Evolutionary conservation across 768 basidiomycete genomes (phyloP).

Genomic region (Phlebiopsis flavidoalba): DNA sequence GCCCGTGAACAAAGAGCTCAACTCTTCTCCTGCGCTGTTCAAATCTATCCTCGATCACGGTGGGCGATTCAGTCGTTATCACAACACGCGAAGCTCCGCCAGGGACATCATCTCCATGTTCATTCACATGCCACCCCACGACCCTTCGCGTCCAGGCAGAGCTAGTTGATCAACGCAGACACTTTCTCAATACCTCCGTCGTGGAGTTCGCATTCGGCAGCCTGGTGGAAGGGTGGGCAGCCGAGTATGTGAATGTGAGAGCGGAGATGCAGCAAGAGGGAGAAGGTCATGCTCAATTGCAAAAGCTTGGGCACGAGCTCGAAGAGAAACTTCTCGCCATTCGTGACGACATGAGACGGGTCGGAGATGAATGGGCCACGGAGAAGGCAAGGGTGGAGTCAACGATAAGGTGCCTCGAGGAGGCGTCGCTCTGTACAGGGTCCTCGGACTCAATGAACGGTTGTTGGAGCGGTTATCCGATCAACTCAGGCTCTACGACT

Average conservation of each 20-base stretch:
- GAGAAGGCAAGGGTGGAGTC: not conserved
- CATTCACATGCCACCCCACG: slow-evolving; percentile 32
- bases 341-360: not conserved
- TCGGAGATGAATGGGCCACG: not conserved
- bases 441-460: too few relatives aligned
- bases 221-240: not conserved
- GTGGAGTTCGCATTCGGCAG: not conserved
- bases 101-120: slow-evolving; percentile 37
- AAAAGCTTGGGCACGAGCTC: not conserved
- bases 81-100: slow-evolving; percentile 35
- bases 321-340: not conserved
- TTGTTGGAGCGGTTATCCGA: too few relatives aligned
- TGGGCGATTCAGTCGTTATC: slow-evolving; percentile 35
- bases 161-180: slow-evolving; percentile 42
- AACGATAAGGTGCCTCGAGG: too few relatives aligned
- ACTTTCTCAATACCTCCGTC: slow-evolving; percentile 48
- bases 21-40: slow-evolving; percentile 34
- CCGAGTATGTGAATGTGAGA: not conserved
- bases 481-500: too few relatives aligned
- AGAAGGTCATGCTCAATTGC: not conserved
- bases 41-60: slow-evolving; percentile 44
- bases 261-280: not conserved
- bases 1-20: slow-evolving; percentile 43
- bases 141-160: slow-evolving; percentile 52
- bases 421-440: too few relatives aligned